Evolutionary conservation across 176 grass and related monocot species (phyloP), one percentile per base, ranked within the genome.

Genomic region (Aechmea fasciata): DNA sequence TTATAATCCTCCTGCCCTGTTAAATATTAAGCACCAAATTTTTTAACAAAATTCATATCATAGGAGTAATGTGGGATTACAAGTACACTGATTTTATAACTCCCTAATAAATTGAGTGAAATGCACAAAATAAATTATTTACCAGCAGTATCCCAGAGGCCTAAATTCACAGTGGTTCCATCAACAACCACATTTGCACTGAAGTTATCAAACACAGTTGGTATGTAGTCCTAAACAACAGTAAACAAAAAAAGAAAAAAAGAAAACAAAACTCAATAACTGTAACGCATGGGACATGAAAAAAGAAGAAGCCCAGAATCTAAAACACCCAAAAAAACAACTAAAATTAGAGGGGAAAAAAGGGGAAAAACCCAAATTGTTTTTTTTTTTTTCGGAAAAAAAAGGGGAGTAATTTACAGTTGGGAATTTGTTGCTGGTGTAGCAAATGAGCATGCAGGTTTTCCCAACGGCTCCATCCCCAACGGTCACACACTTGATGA

Each of bases 401-500:
- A 55, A 15, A 13, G 51, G 63, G 69, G 10, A 15, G 14, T 14
- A 48, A 63, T 63, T 81, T 83, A 96, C 91, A 73, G 91, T 96
- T 29, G 91, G 91, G 81, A 96, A 96, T 71, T 96, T 96, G 82
- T 96, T 96, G 87, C 91, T 90, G 64, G 91, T 96, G 82, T 96
- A 92, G 85, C 86, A 92, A 79, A 96, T 90, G 78, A 96, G 92
- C 92, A 96, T 92, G 88, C 83, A 96, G 66, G 88, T 89, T 69
- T 96, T 96, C 50, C 94, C 94, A 57, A 99, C 94, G 15, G 94
- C 94, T 26, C 94, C 94, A 86, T 99, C 94, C 64, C 94, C 94
- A 47, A 99, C 94, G 11, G 94, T 99, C 54, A 99, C 94, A 77
- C 94, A 99, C 71, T 99, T 99, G 82, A 99, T 99, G 89, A 99